Evolutionary conservation across 2,329 filamentous ascomycete species (phyloP), one percentile per base, ranked within the genome.

Genomic region (Ophiosphaerella korrae): DNA sequence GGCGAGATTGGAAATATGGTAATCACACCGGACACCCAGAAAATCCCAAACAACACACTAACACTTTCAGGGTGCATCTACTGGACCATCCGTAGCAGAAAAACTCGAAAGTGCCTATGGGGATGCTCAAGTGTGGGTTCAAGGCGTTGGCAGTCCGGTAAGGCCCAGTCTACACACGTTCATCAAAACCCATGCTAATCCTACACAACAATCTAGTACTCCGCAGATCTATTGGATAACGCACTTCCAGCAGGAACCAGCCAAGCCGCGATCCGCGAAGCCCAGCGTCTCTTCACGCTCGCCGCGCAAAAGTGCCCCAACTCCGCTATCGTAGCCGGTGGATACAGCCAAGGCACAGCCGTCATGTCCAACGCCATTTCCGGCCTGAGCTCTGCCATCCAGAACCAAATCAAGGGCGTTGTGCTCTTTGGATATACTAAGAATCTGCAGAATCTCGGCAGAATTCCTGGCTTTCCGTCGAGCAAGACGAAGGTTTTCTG

Each of bases 281-380:
- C 70, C 58, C 55, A 62, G 29, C 48, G 58, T 3, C 63, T 74
- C 33, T 67, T 76, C 57, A 63, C 60, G 11, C 50, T 70, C 34
- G 73, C 69, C n/a, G 66, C 65, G 26, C 60, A 52, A 9, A 67
- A 74, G 29, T 76, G 74, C 56, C 71, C 72, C n/a, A 55, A 66
- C 45, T 68, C 73, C 13, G 64, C 62, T 24, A 58, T 77, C 26
- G 64, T 74, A 24, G 68, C 68, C 12, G 70, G 69, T 13, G 74
- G 74, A 4, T 77, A 76, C 54, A 74, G 64, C 43, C 73, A 75
- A 64, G 72, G 73, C 32, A 64, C 70, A 21, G 73, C 73, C 7
- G 53, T 74, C 43, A 72, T 72, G 43, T 65, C 68, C 9, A 60
- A 55, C 31, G 58, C 71, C 7, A 64, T 74, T 44, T 45, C 61